Percentiles rank a stretch among this genome's conserved stretches.
phyloP scores from a whole-genome alignment of 75 land plant genomes.

The Cunninghamia lanceolata region DNA sequence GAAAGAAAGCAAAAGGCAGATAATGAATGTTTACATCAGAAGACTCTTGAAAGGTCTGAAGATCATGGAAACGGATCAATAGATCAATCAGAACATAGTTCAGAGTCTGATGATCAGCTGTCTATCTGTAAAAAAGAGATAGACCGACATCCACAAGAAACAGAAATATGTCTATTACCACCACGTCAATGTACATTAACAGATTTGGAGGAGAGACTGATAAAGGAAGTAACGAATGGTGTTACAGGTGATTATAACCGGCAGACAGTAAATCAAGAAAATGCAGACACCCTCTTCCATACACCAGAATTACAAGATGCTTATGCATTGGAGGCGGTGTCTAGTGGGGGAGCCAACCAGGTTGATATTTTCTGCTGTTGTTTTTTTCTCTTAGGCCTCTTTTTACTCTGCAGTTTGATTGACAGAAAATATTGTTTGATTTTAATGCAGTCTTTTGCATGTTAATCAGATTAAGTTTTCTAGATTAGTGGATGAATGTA shows the following conservation, averaged over 20 bases:
- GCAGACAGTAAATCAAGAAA: neutral
- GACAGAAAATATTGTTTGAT: neutral
- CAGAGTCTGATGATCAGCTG: neutral
- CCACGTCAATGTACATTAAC: neutral
- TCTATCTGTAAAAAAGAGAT: neutral
- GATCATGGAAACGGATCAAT: neutral
- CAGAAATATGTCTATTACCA: neutral
- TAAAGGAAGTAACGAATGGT: neutral
- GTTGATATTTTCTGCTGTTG: neutral
- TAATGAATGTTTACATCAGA: neutral
- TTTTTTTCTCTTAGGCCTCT: neutral
- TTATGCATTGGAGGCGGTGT: neutral
- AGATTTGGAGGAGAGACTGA: neutral
- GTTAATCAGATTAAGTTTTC: neutral
- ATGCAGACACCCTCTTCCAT: neutral
- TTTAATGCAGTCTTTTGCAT: neutral
- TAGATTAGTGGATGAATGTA: neutral
- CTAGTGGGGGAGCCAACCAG: neutral
- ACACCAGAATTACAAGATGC: slow-evolving; percentile 1
- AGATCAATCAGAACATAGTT: neutral
- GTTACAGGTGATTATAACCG: neutral
- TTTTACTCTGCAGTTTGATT: neutral
- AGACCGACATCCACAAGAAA: neutral
- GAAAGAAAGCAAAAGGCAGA: neutral
- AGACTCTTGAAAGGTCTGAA: neutral